Conservation (phyloP, 129 eudicot species). For the Flaveria trinervia region DNA sequence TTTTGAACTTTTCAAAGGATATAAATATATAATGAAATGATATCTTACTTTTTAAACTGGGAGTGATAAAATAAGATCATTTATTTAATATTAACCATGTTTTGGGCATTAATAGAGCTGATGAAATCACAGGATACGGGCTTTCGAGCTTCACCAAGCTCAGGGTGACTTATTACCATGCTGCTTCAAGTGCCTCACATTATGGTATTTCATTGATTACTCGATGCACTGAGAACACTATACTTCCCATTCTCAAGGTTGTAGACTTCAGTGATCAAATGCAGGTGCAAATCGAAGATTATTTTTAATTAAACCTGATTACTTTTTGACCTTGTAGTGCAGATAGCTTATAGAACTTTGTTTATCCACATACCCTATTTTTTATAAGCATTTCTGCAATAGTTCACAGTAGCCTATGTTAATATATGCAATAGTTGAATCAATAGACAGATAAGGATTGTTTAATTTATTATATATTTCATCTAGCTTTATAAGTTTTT, state of each 20-base stretch:
- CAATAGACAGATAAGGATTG: too few relatives aligned
- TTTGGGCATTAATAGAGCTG: background rate
- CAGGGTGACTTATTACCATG: slow-evolving; percentile 70
- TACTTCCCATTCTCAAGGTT: slow-evolving; percentile 39
- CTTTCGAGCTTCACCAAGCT: slow-evolving; percentile 69
- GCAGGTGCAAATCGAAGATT: slow-evolving; percentile 19
- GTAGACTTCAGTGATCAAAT: slow-evolving; percentile 14
- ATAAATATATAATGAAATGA: background rate
- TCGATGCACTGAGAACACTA: too few relatives aligned
- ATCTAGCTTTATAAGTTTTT: too few relatives aligned
- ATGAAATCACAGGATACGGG: slow-evolving; percentile 57
- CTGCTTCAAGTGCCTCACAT: slow-evolving; percentile 79
- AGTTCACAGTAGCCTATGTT: slow-evolving; percentile 5
- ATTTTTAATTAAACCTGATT: background rate
- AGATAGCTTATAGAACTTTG: slow-evolving; percentile 16
- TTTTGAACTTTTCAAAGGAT: background rate
- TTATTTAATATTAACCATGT: background rate
- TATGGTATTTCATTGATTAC: slow-evolving; percentile 72
- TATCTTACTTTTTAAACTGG: too few relatives aligned
- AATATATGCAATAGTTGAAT: background rate
- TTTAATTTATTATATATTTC: too few relatives aligned
- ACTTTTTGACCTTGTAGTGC: background rate
- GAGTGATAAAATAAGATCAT: background rate
- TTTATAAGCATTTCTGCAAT: slow-evolving; percentile 19
- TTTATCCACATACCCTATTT: slow-evolving; percentile 7